Base-by-base conservation (phyloP, 1,284 basidiomycete species). In the Sporisorium scitamineum region DNA sequence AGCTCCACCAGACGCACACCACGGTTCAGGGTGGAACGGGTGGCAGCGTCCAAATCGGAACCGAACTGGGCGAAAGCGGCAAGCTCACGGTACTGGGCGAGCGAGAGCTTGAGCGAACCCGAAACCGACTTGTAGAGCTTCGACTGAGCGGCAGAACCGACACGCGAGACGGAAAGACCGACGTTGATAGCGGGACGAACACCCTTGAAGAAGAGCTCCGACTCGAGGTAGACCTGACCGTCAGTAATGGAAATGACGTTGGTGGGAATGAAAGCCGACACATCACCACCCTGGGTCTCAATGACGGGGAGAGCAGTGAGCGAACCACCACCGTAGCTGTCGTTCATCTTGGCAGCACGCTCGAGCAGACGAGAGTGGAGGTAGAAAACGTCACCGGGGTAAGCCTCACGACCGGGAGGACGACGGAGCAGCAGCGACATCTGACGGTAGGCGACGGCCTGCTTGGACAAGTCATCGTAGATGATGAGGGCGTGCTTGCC, bases 201-300 rank as follows among this genome's bases (percentile, higher is more conserved):
- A 92, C 95, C 95, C 90, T 95, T 94, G 94, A 97, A 97, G 94
- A 97, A 96, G 86, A 96, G 92, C 69, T 84, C 80, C 22, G 82
- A 79, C 79, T 84, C 83, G 64, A 84, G 72, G 83, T 84, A 84
- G 50, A 84, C 80, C 76, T 84, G 82, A 48, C 83, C 83, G 79
- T 84, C 83, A 50, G 83, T 84, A 55, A 84, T 84, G 32, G 82
- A 84, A 76, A 84, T 84, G 58, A 84, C 83, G 80, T 84, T 84
- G 82, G 83, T 84, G 70, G 61, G 64, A 42, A 87, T 91, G 67
- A 78, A 93, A 91, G 87, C 93, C 91, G 57, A 99, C 86, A 99
- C 96, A 91, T 99, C 96, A 92, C 96, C 96, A 92, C 96, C 96
- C 89, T 99, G 96, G 86, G 96, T 98, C 90, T 99, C 96, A 87